Conservation (phyloP, 768 basidiomycete species). For the Mycena sanguinolenta region DNA sequence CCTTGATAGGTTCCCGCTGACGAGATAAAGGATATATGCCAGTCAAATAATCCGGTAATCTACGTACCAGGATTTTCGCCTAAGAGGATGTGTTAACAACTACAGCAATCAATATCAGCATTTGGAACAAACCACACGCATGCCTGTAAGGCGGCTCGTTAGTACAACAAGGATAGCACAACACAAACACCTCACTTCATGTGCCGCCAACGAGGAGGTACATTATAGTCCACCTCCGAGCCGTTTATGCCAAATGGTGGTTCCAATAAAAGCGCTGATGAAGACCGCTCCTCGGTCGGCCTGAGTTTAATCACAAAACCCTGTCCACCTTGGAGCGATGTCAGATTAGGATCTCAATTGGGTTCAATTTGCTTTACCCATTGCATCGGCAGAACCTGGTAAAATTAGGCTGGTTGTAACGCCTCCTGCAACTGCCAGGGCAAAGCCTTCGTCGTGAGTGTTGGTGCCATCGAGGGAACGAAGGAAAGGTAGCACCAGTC, state of each 20-base stretch:
- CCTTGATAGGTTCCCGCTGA: conserved; percentile 59
- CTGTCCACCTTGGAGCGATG: conserved; percentile 70
- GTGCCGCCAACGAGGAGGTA: conserved; percentile 72
- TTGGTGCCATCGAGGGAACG: conserved; percentile 81
- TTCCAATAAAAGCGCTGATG: conserved; percentile 83
- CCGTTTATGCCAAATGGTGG: conserved; percentile 70
- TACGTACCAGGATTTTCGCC: conserved; percentile 69
- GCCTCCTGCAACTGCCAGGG: conserved; percentile 78
- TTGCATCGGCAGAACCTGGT: conserved; percentile 78
- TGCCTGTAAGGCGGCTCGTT: conserved; percentile 49
- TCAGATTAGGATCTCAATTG: conserved; percentile 15
- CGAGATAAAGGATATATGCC: conserved; percentile 31
- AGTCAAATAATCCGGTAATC: neutral
- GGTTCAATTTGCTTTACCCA: conserved; percentile 52
- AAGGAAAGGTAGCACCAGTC: conserved; percentile 66
- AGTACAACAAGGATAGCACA: neutral
- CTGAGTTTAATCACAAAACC: conserved; percentile 88
- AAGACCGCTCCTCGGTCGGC: conserved; percentile 76
- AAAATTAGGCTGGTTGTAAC: conserved; percentile 82
- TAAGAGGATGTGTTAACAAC: conserved; percentile 39
- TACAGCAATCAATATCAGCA: neutral
- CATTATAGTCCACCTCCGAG: conserved; percentile 52
- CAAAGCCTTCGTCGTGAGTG: conserved; percentile 80
- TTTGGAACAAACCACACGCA: conserved; percentile 56
- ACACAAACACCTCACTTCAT: conserved; percentile 67